Evolutionary conservation across 352 stramenopile species (phyloP).

Genomic region (Phytophthora lateralis): DNA sequence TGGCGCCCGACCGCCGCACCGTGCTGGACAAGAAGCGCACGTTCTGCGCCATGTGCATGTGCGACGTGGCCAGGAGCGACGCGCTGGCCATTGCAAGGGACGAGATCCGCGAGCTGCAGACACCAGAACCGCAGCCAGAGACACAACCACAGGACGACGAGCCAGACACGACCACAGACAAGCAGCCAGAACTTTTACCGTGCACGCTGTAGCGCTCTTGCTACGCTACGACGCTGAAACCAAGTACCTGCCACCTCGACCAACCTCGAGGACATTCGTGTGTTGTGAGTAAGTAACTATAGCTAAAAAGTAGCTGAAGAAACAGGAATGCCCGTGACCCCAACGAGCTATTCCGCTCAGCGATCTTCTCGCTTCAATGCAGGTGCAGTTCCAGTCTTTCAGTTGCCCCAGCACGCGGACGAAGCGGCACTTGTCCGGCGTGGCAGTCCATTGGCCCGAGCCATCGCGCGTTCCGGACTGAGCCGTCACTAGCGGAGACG

Average conservation of each 20-base stretch:
- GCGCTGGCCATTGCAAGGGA: conserved; percentile 35
- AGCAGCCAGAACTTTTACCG: background rate
- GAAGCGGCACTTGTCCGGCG: conserved; percentile 6
- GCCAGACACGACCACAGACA: background rate
- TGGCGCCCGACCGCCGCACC: conserved; percentile 39
- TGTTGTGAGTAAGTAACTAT: conserved; percentile 4
- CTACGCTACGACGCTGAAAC: conserved; percentile 8
- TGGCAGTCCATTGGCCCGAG: conserved; percentile 20
- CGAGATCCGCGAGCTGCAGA: conserved; percentile 32
- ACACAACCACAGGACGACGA: conserved; percentile 30
- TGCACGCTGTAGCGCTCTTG: conserved; percentile 5
- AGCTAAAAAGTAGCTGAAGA: conserved; percentile 7
- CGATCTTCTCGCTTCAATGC: background rate
- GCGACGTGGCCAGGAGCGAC: conserved; percentile 33
- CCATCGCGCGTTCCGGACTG: conserved; percentile 23
- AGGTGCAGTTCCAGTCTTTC: background rate
- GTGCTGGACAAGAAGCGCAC: conserved; percentile 43
- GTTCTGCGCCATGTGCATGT: conserved; percentile 44
- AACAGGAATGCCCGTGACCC: conserved; percentile 18
- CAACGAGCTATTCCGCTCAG: conserved; percentile 1
- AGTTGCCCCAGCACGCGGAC: conserved; percentile 18
- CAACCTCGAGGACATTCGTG: conserved; percentile 11
- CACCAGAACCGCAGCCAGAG: background rate
- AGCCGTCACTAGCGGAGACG: conserved; percentile 2
- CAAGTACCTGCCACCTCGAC: conserved; percentile 3